phyloP scores from a whole-genome alignment of 192 early-diverging fungal genomes.

The Mortierella alpina region DNA sequence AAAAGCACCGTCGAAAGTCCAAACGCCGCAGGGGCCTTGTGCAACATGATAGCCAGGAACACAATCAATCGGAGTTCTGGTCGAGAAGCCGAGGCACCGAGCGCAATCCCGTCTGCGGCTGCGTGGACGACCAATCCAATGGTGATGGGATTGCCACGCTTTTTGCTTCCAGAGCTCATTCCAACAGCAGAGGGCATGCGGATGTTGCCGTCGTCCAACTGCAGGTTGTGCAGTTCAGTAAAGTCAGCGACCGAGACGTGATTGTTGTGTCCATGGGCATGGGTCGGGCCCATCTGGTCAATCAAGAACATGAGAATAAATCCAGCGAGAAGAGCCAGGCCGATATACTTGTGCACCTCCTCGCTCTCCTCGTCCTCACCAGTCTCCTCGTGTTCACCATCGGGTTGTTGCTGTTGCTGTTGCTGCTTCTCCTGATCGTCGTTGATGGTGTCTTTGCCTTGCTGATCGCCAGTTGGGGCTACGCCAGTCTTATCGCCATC shows the following conservation, averaged over 20 bases:
- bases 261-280: constrained; percentile 51
- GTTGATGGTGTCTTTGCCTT: not conserved
- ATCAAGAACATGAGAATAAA: constrained; percentile 93
- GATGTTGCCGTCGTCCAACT: constrained; percentile 42
- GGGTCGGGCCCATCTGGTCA: constrained; percentile 72
- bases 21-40: constrained; percentile 96
- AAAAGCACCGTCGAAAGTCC: constrained; percentile 90
- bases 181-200: constrained; percentile 48
- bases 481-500: not conserved
- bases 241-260: constrained; percentile 37
- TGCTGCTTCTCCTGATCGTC: not conserved
- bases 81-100: constrained; percentile 86
- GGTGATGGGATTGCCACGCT: constrained; percentile 67
- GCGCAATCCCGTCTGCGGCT: constrained; percentile 93
- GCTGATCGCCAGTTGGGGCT: not conserved
- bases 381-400: constrained; percentile 2
- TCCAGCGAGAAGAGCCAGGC: constrained; percentile 81
- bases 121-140: constrained; percentile 97
- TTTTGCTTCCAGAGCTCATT: constrained; percentile 53
- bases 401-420: constrained; percentile 7
- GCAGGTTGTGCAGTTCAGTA: constrained; percentile 38
- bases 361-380: constrained; percentile 3
- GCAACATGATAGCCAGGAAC: constrained; percentile 94
- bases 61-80: constrained; percentile 79
- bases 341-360: constrained; percentile 72